Percentiles rank a stretch among this genome's conserved stretches.
phyloP scores from a whole-genome alignment of 2,329 filamentous ascomycete species.

The Xylaria sp. region DNA sequence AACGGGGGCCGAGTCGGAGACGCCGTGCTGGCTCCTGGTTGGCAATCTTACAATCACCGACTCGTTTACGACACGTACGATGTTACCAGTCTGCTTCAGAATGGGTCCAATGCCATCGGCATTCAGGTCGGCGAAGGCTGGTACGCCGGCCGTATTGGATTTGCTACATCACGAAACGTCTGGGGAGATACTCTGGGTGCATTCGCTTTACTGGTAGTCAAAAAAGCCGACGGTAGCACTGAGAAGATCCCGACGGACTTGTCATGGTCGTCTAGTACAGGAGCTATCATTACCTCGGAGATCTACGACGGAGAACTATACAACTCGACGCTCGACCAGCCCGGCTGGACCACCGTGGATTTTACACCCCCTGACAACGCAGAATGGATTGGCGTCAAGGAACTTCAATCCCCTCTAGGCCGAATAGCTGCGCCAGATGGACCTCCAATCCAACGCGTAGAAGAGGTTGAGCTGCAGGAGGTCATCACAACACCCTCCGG shows the following conservation, averaged over 20 bases:
- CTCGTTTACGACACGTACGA: conserved; percentile 65
- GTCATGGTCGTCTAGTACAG: conserved; percentile 47
- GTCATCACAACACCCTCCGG: conserved; percentile 51
- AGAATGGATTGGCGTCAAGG: conserved; percentile 48
- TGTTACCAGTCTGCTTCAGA: conserved; percentile 55
- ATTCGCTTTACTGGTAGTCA: conserved; percentile 48
- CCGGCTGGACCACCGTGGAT: conserved; percentile 39
- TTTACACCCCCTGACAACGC: conserved; percentile 48
- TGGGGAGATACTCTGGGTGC: conserved; percentile 50
- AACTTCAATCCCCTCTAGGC: conserved; percentile 37
- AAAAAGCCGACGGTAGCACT: conserved; percentile 32
- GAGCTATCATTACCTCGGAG: conserved; percentile 44
- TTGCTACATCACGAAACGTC: conserved; percentile 42
- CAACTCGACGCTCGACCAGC: conserved; percentile 45
- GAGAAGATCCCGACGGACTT: conserved; percentile 46
- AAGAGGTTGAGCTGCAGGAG: conserved; percentile 42
- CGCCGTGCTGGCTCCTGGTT: conserved; percentile 60
- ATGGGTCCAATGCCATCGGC: conserved; percentile 54
- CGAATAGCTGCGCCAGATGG: conserved; percentile 49
- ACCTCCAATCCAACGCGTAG: conserved; percentile 47
- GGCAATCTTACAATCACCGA: conserved; percentile 61
- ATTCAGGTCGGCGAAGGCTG: conserved; percentile 63
- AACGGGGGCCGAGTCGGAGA: conserved; percentile 57
- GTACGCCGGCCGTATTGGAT: conserved; percentile 57
- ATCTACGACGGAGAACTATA: conserved; percentile 50